These are phyloP conservation scores for Amaranthus cruentus DNA, from an alignment of 148 eudicot species.

Conservation along the genomic window DNA sequence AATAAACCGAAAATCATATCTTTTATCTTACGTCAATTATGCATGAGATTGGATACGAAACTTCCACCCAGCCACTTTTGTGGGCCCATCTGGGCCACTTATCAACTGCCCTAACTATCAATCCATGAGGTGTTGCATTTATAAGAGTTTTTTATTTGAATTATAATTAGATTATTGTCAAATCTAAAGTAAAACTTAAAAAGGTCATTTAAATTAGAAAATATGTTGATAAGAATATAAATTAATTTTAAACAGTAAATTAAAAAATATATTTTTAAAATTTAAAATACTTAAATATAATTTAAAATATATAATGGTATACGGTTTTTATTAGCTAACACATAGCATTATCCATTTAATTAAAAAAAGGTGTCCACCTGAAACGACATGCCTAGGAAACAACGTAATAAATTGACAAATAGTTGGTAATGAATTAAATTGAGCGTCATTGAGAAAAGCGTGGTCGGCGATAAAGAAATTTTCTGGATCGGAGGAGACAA, in stretches of 20 bases:
- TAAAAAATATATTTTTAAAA: too few relatives aligned
- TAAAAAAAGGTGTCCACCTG: too few relatives aligned
- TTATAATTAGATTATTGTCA: too few relatives aligned
- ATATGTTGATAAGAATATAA: too few relatives aligned
- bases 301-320: too few relatives aligned
- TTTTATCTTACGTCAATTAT: not conserved
- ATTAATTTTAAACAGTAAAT: too few relatives aligned
- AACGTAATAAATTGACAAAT: not conserved
- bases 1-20: slow-evolving; percentile 9
- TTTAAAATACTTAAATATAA: too few relatives aligned
- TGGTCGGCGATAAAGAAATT: slow-evolving; percentile 19
- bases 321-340: too few relatives aligned
- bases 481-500: slow-evolving; percentile 5
- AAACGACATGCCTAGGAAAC: not conserved
- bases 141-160: too few relatives aligned
- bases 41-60: slow-evolving; percentile 11
- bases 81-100: slow-evolving; percentile 10
- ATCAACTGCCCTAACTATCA: slow-evolving; percentile 25
- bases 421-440: not conserved
- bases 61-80: not conserved
- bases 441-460: slow-evolving; percentile 18
- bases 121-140: not conserved
- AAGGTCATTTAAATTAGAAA: too few relatives aligned
- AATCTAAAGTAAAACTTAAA: too few relatives aligned
- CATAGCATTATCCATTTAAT: too few relatives aligned